These are phyloP conservation scores for Alternaria incomplexa DNA, from an alignment of 2,329 filamentous ascomycete species.

Conservation along the genomic window DNA sequence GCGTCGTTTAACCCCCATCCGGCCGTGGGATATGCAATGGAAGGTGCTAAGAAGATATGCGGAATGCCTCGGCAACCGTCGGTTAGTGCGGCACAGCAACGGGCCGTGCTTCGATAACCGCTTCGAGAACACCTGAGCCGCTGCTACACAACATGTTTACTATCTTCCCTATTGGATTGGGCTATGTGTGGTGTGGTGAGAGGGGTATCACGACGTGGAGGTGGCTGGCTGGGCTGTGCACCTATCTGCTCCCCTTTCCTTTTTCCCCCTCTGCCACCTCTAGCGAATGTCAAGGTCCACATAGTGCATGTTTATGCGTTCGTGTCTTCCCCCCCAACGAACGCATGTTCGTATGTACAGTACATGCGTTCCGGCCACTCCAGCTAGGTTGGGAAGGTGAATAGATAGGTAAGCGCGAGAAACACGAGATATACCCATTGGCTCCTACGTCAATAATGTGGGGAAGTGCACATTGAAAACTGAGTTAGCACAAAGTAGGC, in stretches of 20 bases:
- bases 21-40: conserved; percentile 32
- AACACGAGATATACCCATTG: neutral
- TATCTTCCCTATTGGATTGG: neutral
- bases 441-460: neutral
- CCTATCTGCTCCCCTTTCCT: neutral
- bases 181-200: neutral
- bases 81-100: conserved; percentile 11
- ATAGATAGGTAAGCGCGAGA: conserved; percentile 13
- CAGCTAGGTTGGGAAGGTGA: conserved; percentile 19
- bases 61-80: conserved; percentile 28
- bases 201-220: neutral
- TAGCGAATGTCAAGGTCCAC: neutral
- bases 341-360: conserved; percentile 1
- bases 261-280: neutral
- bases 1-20: neutral
- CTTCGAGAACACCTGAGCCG: neutral
- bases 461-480: neutral
- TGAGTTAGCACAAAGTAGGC: neutral
- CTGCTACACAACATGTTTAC: neutral
- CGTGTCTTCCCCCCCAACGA: neutral
- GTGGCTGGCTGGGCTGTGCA: neutral
- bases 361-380: neutral
- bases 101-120: neutral
- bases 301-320: neutral
- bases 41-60: conserved; percentile 24